A percentile compares a stretch with the other conserved stretches of the same genome.
These are phyloP conservation scores for Stephania japonica DNA, from an alignment of 164 flowering plant species.

Conservation along the genomic window DNA sequence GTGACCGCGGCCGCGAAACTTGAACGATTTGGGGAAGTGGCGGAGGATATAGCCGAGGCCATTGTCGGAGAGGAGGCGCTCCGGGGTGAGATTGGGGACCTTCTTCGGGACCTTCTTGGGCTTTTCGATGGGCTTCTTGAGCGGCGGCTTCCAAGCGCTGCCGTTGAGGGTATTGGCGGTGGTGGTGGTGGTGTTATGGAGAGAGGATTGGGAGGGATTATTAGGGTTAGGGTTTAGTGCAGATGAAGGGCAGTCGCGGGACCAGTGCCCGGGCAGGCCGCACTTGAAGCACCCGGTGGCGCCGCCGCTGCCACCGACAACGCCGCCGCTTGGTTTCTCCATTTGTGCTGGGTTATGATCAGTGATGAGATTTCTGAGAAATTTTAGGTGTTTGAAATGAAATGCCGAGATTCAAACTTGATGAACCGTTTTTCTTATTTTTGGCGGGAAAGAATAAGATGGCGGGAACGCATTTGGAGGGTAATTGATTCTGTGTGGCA, in stretches of 20 bases:
- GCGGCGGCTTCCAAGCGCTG: slow-evolving; percentile 9
- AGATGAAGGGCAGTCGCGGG: slow-evolving; percentile 78
- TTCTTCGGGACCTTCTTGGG: slow-evolving; percentile 46
- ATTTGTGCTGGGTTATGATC: neutral
- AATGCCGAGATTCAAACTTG: neutral
- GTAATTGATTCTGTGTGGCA: too few relatives aligned
- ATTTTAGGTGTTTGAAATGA: too few relatives aligned
- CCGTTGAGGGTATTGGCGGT: neutral
- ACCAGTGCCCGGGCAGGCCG: slow-evolving; percentile 98
- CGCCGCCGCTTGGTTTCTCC: slow-evolving; percentile 28
- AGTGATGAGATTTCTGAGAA: neutral
- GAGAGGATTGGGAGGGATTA: slow-evolving; percentile 5
- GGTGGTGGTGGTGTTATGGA: slow-evolving; percentile 3
- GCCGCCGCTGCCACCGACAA: slow-evolving; percentile 10
- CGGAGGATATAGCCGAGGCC: slow-evolving; percentile 87
- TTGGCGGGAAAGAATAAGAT: slow-evolving; percentile 12
- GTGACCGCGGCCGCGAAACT: slow-evolving; percentile 76
- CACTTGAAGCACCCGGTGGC: slow-evolving; percentile 95
- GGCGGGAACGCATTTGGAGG: slow-evolving; percentile 10
- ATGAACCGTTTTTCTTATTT: neutral
- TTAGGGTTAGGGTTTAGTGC: slow-evolving; percentile 10
- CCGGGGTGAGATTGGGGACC: slow-evolving; percentile 84
- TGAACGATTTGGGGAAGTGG: slow-evolving; percentile 73
- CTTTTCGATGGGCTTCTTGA: slow-evolving; percentile 28
- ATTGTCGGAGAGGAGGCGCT: slow-evolving; percentile 66